A percentile compares a stretch with the other conserved stretches of the same genome.
Evolutionary conservation across 306 rosid genomes (phyloP).

Genomic region (Vigna hirtella): DNA sequence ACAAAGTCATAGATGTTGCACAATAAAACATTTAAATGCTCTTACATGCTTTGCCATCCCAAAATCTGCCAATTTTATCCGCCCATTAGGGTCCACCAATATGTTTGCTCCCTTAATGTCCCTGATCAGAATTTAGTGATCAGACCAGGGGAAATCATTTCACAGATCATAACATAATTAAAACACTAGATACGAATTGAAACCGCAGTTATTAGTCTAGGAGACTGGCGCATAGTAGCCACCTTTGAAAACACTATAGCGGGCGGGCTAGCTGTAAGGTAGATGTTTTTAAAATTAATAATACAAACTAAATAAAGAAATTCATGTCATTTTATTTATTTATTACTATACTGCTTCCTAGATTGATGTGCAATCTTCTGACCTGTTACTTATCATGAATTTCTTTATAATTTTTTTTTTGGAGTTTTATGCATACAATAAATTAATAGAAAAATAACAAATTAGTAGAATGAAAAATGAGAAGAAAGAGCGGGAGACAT

Average conservation of each 20-base stretch:
- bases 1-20: slow-evolving; percentile 35
- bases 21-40: slow-evolving; percentile 59
- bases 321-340: too few species aligned
- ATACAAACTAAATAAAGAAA: not conserved
- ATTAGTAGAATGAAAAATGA: not conserved
- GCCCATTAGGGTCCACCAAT: slow-evolving; percentile 91
- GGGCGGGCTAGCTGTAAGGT: not conserved
- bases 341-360: too few species aligned
- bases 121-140: slow-evolving; percentile 60
- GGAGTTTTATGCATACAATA: too few species aligned
- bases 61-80: slow-evolving; percentile 92
- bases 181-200: slow-evolving; percentile 4
- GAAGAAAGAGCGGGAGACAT: not conserved
- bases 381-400: too few species aligned
- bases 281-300: not conserved
- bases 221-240: not conserved
- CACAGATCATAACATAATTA: slow-evolving; percentile 51
- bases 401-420: too few species aligned
- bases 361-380: too few species aligned
- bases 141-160: slow-evolving; percentile 59
- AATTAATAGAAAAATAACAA: not conserved
- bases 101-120: slow-evolving; percentile 97
- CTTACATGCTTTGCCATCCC: slow-evolving; percentile 99
- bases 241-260: not conserved
- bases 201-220: not conserved